Percentiles rank a stretch among this genome's conserved stretches.
Evolutionary conservation across 2,329 filamentous ascomycete species (phyloP).

Genomic region (Cadophora malorum): DNA sequence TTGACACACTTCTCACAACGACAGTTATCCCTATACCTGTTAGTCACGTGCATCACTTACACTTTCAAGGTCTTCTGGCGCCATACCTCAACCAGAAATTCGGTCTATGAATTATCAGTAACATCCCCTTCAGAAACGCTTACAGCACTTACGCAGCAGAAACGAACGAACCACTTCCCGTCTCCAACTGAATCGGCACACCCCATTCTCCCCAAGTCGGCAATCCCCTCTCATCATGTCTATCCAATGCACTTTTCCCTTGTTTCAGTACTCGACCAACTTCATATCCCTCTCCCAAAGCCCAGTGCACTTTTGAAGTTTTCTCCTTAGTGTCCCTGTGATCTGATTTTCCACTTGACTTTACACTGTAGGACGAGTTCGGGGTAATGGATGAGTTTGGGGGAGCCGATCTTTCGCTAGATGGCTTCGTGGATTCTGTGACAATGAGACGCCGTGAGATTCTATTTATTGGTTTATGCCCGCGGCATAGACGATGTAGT

Average conservation of each 20-base stretch:
- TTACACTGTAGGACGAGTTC: neutral
- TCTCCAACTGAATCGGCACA: slow-evolving; percentile 27
- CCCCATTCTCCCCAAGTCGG: slow-evolving; percentile 33
- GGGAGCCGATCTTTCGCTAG: neutral
- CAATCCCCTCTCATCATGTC: slow-evolving; percentile 23
- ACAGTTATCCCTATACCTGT: slow-evolving; percentile 64
- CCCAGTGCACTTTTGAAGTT: slow-evolving; percentile 11
- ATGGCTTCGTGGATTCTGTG: slow-evolving; percentile 8
- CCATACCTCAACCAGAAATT: slow-evolving; percentile 50
- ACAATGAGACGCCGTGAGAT: slow-evolving; percentile 1
- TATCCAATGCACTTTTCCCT: slow-evolving; percentile 13
- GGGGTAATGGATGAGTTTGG: slow-evolving; percentile 1
- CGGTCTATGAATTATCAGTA: slow-evolving; percentile 42
- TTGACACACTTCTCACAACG: slow-evolving; percentile 72
- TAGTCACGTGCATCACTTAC: slow-evolving; percentile 21
- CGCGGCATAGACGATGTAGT: neutral
- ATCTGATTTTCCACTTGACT: neutral
- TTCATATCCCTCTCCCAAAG: slow-evolving; percentile 22
- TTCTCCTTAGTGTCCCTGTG: neutral
- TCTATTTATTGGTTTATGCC: neutral
- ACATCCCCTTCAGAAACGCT: neutral
- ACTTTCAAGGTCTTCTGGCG: no score
- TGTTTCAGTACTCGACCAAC: slow-evolving; percentile 17
- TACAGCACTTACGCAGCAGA: slow-evolving; percentile 16
- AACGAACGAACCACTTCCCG: neutral